These are phyloP conservation scores for Aspergillus tubingensis DNA, from an alignment of 2,329 filamentous ascomycete species.

Conservation along the genomic window DNA sequence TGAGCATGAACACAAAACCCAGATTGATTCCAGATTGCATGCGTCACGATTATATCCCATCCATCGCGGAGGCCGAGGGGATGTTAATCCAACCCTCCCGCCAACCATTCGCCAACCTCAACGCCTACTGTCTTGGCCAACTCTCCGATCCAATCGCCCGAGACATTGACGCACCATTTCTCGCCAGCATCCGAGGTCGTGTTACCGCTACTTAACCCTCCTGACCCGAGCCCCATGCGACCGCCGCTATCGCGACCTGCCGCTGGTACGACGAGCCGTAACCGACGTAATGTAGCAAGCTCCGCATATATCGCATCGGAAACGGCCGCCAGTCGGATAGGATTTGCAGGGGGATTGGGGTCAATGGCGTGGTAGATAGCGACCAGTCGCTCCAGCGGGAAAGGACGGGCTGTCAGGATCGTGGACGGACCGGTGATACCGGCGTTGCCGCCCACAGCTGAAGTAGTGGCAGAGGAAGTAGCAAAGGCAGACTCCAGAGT, in stretches of 20 bases:
- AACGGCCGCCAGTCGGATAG: slow-evolving; percentile 37
- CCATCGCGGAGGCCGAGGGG: too few relatives aligned
- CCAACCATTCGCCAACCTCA: slow-evolving; percentile 49
- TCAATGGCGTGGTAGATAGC: slow-evolving; percentile 53
- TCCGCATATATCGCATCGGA: slow-evolving; percentile 50
- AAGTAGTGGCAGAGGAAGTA: slow-evolving; percentile 41
- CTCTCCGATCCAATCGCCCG: slow-evolving; percentile 49
- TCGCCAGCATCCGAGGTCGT: slow-evolving; percentile 44
- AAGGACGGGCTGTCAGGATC: slow-evolving; percentile 45
- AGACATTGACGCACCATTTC: slow-evolving; percentile 53
- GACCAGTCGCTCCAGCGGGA: slow-evolving; percentile 49
- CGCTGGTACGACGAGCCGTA: slow-evolving; percentile 49
- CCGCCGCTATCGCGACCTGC: slow-evolving; percentile 36
- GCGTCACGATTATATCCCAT: too few relatives aligned
- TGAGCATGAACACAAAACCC: not conserved
- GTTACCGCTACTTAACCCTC: slow-evolving; percentile 35
- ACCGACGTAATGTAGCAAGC: slow-evolving; percentile 48
- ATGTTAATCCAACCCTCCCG: slow-evolving; percentile 39
- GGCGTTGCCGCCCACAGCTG: slow-evolving; percentile 30
- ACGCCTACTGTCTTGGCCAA: slow-evolving; percentile 48
- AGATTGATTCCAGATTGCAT: not conserved
- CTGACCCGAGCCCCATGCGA: slow-evolving; percentile 25
- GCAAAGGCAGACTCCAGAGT: slow-evolving; percentile 44
- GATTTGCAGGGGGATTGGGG: slow-evolving; percentile 46
- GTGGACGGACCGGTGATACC: slow-evolving; percentile 42